Conservation (phyloP, 225 moss, liverwort and hornwort genomes). For the Sphagnum tenellum region DNA sequence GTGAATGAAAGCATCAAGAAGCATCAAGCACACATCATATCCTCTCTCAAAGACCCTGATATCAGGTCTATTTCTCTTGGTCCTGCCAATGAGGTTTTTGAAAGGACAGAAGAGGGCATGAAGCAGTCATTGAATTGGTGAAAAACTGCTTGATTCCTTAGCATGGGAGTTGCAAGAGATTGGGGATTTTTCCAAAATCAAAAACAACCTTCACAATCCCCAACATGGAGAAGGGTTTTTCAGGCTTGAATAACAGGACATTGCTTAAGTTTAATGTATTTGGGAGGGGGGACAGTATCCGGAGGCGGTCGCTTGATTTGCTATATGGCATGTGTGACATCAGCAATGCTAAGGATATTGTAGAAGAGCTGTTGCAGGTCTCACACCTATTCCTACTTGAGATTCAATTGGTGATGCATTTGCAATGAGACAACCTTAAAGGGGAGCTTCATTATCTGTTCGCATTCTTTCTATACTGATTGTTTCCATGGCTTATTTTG, state of each 20-base stretch:
- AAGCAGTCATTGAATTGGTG: background rate
- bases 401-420: too few species aligned
- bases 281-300: constrained; percentile 47
- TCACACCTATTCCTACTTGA: background rate
- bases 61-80: constrained; percentile 45
- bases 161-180: too few species aligned
- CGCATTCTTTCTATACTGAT: background rate
- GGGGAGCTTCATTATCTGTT: too few species aligned
- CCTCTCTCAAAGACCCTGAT: constrained; percentile 92
- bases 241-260: too few species aligned
- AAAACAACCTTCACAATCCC: too few species aligned
- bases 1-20: constrained; percentile 91
- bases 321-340: constrained; percentile 95
- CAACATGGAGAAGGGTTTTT: too few species aligned
- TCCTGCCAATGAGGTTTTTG: too few species aligned
- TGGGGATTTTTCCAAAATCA: too few species aligned
- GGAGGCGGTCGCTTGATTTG: constrained; percentile 89
- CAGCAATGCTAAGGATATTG: constrained; percentile 89
- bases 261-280: too few species aligned
- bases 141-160: too few species aligned
- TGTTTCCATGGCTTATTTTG: background rate
- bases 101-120: background rate
- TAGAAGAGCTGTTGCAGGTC: constrained; percentile 97
- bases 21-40: constrained; percentile 95
- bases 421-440: too few species aligned